These are phyloP conservation scores for Excoecaria agallocha DNA, from an alignment of 345 rosid genomes.

Conservation along the genomic window DNA sequence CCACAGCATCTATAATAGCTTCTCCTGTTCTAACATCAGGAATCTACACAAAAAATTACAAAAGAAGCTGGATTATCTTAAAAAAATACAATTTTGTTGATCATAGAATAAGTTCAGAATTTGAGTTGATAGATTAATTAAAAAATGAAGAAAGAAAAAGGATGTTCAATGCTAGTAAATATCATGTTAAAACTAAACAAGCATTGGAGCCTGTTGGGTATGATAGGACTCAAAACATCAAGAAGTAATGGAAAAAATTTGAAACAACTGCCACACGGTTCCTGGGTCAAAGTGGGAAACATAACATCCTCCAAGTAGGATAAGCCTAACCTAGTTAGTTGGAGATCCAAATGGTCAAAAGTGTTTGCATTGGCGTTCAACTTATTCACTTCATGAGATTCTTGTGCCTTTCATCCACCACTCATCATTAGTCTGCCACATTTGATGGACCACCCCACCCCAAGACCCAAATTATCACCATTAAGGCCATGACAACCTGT, in stretches of 20 bases:
- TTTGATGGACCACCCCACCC: background rate
- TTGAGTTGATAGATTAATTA: background rate
- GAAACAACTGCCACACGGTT: no score
- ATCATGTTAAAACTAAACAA: background rate
- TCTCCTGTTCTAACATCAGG: conserved; percentile 74
- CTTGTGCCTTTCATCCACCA: background rate
- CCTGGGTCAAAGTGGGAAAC: background rate
- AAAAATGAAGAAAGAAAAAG: background rate
- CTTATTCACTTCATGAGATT: no score
- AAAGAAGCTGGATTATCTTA: background rate
- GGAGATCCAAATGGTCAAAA: background rate
- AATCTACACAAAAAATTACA: conserved; percentile 46
- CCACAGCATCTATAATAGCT: conserved; percentile 77
- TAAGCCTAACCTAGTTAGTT: background rate
- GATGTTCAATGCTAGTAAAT: background rate
- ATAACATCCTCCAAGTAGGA: no score
- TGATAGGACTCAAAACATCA: no score
- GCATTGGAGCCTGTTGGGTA: background rate
- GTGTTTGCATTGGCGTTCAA: no score
- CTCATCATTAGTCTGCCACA: background rate
- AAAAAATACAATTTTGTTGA: background rate
- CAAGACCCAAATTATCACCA: background rate
- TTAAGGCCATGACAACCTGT: background rate
- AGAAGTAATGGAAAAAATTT: no score
- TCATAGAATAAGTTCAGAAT: background rate